These are phyloP conservation scores for Cercospora beticola DNA, from an alignment of 2,329 filamentous ascomycete species.

Conservation along the genomic window DNA sequence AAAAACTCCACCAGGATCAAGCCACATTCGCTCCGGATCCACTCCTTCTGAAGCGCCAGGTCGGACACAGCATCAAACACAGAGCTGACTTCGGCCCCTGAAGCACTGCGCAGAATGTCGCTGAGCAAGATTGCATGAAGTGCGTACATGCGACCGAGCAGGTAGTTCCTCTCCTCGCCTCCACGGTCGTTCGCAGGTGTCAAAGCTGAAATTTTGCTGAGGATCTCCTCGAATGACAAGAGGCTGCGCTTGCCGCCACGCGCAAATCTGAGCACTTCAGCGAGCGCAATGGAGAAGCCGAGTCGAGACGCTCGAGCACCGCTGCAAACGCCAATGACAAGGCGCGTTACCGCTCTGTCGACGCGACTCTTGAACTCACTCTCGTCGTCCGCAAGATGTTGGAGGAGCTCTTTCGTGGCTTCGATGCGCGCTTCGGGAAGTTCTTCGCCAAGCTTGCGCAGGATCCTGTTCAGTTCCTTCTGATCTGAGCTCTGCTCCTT, in stretches of 20 bases:
- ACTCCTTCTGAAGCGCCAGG: slow-evolving; percentile 77
- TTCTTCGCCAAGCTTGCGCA: slow-evolving; percentile 50
- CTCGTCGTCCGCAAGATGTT: slow-evolving; percentile 42
- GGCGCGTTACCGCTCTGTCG: slow-evolving; percentile 44
- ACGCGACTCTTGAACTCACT: slow-evolving; percentile 41
- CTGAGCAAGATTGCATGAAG: slow-evolving; percentile 83
- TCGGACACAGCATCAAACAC: slow-evolving; percentile 73
- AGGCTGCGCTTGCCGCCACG: slow-evolving; percentile 14
- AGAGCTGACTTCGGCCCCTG: slow-evolving; percentile 59
- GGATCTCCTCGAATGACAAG: slow-evolving; percentile 36
- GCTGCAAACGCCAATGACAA: slow-evolving; percentile 87
- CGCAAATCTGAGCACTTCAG: slow-evolving; percentile 73
- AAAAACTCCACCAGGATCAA: slow-evolving; percentile 76
- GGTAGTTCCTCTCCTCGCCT: slow-evolving; percentile 77
- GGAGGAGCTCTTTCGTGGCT: slow-evolving; percentile 48
- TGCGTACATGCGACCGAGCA: slow-evolving; percentile 83
- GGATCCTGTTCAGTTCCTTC: slow-evolving; percentile 46
- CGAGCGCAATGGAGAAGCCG: slow-evolving; percentile 85
- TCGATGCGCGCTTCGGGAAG: slow-evolving; percentile 45
- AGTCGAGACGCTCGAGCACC: slow-evolving; percentile 83
- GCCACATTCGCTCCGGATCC: slow-evolving; percentile 85
- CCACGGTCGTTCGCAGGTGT: slow-evolving; percentile 55
- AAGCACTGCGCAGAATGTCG: slow-evolving; percentile 60
- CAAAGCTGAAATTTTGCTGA: slow-evolving; percentile 54
- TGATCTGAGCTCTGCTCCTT: slow-evolving; percentile 41